A percentile compares a stretch with the other conserved stretches of the same genome.
Evolutionary conservation across 2,329 filamentous ascomycete genomes (phyloP).

Genomic region (Sordariomycetes sp.): DNA sequence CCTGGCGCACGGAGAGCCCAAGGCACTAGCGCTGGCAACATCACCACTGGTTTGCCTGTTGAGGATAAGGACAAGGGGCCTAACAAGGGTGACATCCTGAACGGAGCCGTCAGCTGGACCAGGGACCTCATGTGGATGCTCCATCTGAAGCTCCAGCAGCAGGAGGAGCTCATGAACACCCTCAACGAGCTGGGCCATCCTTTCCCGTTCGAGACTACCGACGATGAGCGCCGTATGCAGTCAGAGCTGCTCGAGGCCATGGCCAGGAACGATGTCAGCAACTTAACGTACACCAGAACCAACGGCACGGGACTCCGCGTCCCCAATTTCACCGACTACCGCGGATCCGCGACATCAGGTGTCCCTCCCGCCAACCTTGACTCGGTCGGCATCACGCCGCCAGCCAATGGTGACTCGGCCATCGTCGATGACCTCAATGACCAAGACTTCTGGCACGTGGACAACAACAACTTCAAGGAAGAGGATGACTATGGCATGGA

Average conservation of each 20-base stretch:
- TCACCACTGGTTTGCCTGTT: slow-evolving; percentile 83
- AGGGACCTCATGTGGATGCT: slow-evolving; percentile 97
- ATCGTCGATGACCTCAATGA: slow-evolving; percentile 37
- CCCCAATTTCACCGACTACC: slow-evolving; percentile 85
- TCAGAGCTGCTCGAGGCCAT: slow-evolving; percentile 84
- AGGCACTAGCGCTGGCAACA: slow-evolving; percentile 62
- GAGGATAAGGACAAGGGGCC: slow-evolving; percentile 98
- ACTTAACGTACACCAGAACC: slow-evolving; percentile 77
- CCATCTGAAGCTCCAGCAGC: slow-evolving; percentile 80
- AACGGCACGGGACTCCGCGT: slow-evolving; percentile 82
- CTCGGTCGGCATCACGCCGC: slow-evolving; percentile 25
- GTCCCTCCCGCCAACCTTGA: slow-evolving; percentile 28
- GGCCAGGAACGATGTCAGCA: slow-evolving; percentile 64
- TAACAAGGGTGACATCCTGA: slow-evolving; percentile 97
- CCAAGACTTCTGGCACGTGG: slow-evolving; percentile 58
- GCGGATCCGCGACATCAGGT: slow-evolving; percentile 49
- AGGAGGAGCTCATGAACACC: slow-evolving; percentile 73
- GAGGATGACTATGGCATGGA: slow-evolving; percentile 93
- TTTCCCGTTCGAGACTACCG: slow-evolving; percentile 74
- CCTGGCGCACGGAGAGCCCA: slow-evolving; percentile 74
- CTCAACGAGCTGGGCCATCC: slow-evolving; percentile 64
- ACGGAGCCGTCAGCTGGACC: slow-evolving; percentile 94
- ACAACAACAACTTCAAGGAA: slow-evolving; percentile 81
- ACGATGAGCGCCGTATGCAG: slow-evolving; percentile 94
- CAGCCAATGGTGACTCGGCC: slow-evolving; percentile 25